Evolutionary conservation across 2,329 filamentous ascomycete species (phyloP), one percentile per base, ranked within the genome.

Genomic region (Fusarium palustre): DNA sequence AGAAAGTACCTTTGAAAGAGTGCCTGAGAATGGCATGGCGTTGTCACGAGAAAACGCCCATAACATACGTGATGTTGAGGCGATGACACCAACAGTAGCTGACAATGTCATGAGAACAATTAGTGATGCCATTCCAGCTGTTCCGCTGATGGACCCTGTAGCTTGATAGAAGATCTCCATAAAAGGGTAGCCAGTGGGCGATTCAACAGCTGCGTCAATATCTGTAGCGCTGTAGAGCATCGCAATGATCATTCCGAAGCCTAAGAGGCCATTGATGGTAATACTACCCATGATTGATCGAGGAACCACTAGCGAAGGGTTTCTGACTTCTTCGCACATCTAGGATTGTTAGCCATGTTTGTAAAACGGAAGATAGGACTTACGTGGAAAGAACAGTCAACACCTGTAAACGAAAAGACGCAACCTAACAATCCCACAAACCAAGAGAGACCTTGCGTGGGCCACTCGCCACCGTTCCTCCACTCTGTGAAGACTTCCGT

Each of bases 401-500:
- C 71, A 22, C 71, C 71, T 34, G 61, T 64, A 43, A 74, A 74
- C 1, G 69, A 72, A 3, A 74, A 74, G 5, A 74, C 71, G 2
- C 69, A 69, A 2, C 71, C 71, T 13, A 74, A 10, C 10, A 74
- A 28, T 7, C 71, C 71, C 6, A 74, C 71, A 7, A 72, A 74
- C 69, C 69, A 74, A 0, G 71, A 74, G 0, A 74, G 61, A 12
- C 71, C 69, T 8, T 74, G 67, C 0, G 61, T 61, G 1, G 69
- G 62, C 71, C 71, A 74, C 42, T 60, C 50, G 9, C 71, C 71
- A 16, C 59, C 58, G 16, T 74, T 74, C 10, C 69, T 59, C 52
- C 76, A 79, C 9, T 75, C 67, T 1, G 70, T 60, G 24, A 79
- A 80, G 2, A 80, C 76, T 0, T 75, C 70, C 0, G 77, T 69